Base-by-base conservation (phyloP, 2,329 filamentous ascomycete species). In the Claviceps digitariae region DNA sequence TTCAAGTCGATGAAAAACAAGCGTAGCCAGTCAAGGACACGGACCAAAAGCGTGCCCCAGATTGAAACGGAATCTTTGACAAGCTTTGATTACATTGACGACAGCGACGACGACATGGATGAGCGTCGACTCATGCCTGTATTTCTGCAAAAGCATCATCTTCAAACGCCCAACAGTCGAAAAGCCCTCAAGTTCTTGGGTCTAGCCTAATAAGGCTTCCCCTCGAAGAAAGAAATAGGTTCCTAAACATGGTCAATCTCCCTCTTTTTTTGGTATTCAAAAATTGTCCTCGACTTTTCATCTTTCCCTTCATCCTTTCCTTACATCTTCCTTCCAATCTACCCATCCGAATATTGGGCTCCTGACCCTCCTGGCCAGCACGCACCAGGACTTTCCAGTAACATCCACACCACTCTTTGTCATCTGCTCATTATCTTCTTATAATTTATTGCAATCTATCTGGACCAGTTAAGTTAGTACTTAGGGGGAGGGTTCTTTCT, bases 131-230 rank as follows among this genome's bases (percentile, higher is more conserved):
- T 79, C 34, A 77, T 79, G 73, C 76, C 76, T 4, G 66, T 77
- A 25, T 73, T 72, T 40, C 61, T 72, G 61, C 64, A 65, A 53
- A 70, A 66, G 55, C 55, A 60, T 2, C 59, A 59, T 12, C 57
- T 61, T 29, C 66, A 63, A 17, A 72, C 70, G 61, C 69, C 67
- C 2, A 74, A 71, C 54, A 75, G 68, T 50, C 68, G 71, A 8
- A 79, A 79, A 61, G 76, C 76, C 7, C 68, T 78, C 51, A 78
- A 76, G 61, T 78, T 77, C 60, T 66, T 79, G 1, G 76, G 76
- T 0, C 62, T 78, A 46, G 70, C 71, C 12, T 74, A 59, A 25
- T 27, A 25, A 10, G 34, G 21, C 6, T 25, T 49, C 40, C 34
- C 17, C 10, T 17, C 21, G 13, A 17, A n/a, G 7, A 17, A 38